Evolutionary conservation across 208 protist species (phyloP).

Genomic region (Porcisia deanei): DNA sequence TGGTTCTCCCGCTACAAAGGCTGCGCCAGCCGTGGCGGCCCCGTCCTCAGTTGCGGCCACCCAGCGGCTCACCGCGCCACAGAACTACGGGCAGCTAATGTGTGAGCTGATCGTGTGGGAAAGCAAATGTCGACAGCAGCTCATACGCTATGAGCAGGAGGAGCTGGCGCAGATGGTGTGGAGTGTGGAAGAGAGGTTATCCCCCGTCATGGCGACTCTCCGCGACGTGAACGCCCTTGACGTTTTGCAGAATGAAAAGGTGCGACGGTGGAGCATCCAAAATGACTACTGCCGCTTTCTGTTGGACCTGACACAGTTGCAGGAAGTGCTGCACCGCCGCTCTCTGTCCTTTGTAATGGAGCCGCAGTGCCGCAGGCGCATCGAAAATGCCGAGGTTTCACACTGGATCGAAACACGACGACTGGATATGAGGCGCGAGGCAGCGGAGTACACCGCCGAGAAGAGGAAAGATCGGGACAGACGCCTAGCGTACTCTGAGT

Average conservation of each 20-base stretch:
- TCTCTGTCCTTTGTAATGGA: constrained; percentile 9
- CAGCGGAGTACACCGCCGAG: constrained; percentile 12
- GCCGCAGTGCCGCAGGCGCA: constrained; percentile 16
- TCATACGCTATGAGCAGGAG: constrained; percentile 19
- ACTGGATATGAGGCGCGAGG: constrained; percentile 31
- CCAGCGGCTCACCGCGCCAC: background rate
- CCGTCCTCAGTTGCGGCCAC: background rate
- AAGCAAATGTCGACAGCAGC: constrained; percentile 21
- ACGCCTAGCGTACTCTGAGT: constrained; percentile 21
- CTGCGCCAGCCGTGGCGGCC: background rate
- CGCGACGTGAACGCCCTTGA: constrained; percentile 14
- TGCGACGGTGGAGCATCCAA: constrained; percentile 16
- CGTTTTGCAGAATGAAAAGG: constrained; percentile 7
- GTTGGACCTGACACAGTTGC: constrained; percentile 14
- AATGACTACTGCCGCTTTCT: constrained; percentile 19
- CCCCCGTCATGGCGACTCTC: constrained; percentile 12
- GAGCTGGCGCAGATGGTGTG: constrained; percentile 21
- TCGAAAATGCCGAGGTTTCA: constrained; percentile 15
- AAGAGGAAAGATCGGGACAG: constrained; percentile 17
- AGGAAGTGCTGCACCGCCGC: constrained; percentile 30
- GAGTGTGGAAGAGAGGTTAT: constrained; percentile 6
- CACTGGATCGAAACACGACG: constrained; percentile 31
- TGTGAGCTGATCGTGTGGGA: constrained; percentile 10
- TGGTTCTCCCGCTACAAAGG: background rate
- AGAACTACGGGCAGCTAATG: constrained; percentile 1